Conservation (phyloP, 176 grass and related monocot genomes). For the Oryza meyeriana region DNA sequence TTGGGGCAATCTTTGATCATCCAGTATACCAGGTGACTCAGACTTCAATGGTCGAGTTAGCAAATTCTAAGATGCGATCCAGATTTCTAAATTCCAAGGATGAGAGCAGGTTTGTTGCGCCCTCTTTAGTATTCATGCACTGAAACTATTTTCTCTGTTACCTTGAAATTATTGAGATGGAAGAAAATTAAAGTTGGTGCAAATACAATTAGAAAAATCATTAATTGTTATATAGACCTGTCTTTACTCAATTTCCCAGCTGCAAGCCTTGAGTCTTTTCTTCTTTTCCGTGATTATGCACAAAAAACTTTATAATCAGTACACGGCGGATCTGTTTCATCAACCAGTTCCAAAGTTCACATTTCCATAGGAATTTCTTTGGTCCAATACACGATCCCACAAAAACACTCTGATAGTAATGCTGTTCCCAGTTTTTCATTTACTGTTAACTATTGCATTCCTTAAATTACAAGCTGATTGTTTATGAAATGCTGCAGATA, state of each 20-base stretch:
- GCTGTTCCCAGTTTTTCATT: neutral
- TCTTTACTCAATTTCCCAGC: neutral
- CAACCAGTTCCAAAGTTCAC: neutral
- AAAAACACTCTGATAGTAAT: neutral
- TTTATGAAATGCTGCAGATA: slow-evolving; percentile 57
- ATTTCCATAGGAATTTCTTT: neutral
- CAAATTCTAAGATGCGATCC: slow-evolving; percentile 49
- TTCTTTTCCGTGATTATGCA: neutral
- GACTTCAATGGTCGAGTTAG: slow-evolving; percentile 60
- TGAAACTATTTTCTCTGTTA: neutral
- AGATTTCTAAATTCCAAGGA: slow-evolving; percentile 42
- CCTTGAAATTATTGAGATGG: neutral
- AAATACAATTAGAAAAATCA: neutral
- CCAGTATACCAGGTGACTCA: slow-evolving; percentile 74
- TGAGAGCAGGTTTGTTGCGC: slow-evolving; percentile 56
- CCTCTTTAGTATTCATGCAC: neutral
- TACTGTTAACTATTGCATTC: neutral
- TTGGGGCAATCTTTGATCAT: slow-evolving; percentile 85
- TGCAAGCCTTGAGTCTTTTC: neutral
- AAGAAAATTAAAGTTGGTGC: neutral
- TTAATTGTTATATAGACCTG: neutral
- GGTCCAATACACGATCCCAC: neutral
- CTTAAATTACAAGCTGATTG: slow-evolving; percentile 1
- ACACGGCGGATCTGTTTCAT: neutral
- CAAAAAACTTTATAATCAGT: neutral